Base-by-base conservation (phyloP, 2,329 filamentous ascomycete genomes). In the Aspergillus fumigatus region DNA sequence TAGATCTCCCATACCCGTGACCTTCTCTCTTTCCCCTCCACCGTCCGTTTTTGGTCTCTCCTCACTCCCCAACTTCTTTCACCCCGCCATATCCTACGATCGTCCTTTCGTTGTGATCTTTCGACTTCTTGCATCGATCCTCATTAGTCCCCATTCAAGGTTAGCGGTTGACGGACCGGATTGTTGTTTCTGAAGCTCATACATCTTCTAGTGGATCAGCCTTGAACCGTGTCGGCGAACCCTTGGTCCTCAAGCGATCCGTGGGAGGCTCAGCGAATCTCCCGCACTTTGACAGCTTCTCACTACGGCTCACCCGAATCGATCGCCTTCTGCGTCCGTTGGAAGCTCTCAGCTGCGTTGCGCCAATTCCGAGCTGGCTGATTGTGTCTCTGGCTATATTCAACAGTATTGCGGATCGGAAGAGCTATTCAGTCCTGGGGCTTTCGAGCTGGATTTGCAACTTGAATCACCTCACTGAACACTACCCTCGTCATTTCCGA, bases 221-320 rank as follows among this genome's bases (percentile, higher is more conserved):
- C 21, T 47, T 52, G 57, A 57, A 58, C 55, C 52, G 54, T 58
- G 51, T 55, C 14, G 45, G 56, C 55, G 64, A 63, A 64, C 61
- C 59, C 61, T 59, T 60, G 62, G 62, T 60, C 56, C 59, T 62
- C 57, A 47, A 38, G 43, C 48, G 66, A 69, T 62, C 68, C 68
- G 67, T 70, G 68, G 68, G 65, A 68, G 56, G 40, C 58, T 56
- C 61, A 67, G 67, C 56, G 55, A 66, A 69, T 70, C 68, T 70
- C 67, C 68, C 68, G 68, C 66, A 63, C 54, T 67, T 67, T 67
- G 67, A 69, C 66, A 66, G 66, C 68, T 66, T 59, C 56, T 58
- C 57, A 57, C 58, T 58, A 53, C 66, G 66, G 67, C 66, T 69
- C 65, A 60, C 58, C 63, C 65, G 62, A 49, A 57, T 43, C 56